Percentiles rank a stretch among this genome's conserved stretches.
These are phyloP conservation scores for Voacanga thouarsii DNA, from an alignment of 257 asterid genomes.

Conservation along the genomic window DNA sequence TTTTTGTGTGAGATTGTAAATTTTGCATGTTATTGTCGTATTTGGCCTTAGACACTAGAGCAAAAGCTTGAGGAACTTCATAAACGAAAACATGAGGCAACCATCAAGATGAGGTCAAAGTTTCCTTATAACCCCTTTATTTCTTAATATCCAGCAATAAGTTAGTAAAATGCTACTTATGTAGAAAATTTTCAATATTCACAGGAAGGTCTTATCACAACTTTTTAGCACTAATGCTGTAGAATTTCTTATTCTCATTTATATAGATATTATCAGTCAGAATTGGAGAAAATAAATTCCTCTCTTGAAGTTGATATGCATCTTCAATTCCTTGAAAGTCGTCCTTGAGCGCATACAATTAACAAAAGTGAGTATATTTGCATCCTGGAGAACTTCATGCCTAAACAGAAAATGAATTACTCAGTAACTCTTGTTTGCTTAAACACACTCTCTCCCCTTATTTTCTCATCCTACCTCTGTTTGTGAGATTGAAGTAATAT, in stretches of 20 bases:
- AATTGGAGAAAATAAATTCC: no score
- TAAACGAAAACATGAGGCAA: slow-evolving; percentile 38
- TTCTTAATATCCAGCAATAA: not conserved
- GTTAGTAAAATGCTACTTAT: not conserved
- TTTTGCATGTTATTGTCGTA: not conserved
- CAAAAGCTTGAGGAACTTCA: slow-evolving; percentile 47
- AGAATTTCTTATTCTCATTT: no score
- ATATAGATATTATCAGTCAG: no score
- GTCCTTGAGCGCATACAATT: not conserved
- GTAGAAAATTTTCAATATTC: no score
- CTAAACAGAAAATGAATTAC: not conserved
- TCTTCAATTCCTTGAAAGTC: no score
- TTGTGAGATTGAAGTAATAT: not conserved
- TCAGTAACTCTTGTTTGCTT: not conserved
- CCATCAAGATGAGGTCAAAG: slow-evolving; percentile 50
- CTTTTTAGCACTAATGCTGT: no score
- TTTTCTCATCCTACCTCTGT: not conserved
- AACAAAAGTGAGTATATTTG: slow-evolving; percentile 1
- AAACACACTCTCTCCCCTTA: no score
- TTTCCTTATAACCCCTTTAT: not conserved
- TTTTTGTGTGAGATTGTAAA: not conserved
- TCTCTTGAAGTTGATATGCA: no score
- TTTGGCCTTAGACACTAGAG: slow-evolving; percentile 44
- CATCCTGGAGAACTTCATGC: not conserved
- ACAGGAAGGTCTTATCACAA: no score